These are phyloP conservation scores for Mycosphaerelloides madeirae DNA, from an alignment of 2,329 filamentous ascomycete species.

Conservation along the genomic window DNA sequence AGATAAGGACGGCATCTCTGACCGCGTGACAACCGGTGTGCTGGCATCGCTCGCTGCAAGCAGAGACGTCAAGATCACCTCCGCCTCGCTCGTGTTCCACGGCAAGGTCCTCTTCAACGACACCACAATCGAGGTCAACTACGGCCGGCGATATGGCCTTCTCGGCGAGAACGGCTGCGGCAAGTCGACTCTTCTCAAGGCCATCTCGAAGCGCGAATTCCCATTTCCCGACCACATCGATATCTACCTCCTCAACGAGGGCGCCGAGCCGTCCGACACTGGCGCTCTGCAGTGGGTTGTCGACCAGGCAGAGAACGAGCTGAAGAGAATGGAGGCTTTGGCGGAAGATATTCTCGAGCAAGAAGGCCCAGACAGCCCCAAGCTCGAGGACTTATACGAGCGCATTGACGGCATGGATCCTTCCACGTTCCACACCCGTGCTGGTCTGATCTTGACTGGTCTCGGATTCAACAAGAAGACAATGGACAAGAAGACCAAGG, in stretches of 20 bases:
- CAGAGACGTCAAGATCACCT: constrained; percentile 96
- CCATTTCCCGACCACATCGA: constrained; percentile 95
- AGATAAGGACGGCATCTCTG: constrained; percentile 92
- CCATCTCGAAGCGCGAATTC: constrained; percentile 88
- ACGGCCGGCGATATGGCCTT: constrained; percentile 87
- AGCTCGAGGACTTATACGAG: constrained; percentile 95
- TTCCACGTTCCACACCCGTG: constrained; percentile 91
- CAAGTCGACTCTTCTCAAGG: constrained; percentile 95
- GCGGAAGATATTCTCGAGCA: constrained; percentile 89
- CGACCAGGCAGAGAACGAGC: constrained; percentile 84
- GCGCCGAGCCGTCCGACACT: constrained; percentile 79
- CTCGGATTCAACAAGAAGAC: constrained; percentile 98
- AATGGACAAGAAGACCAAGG: constrained; percentile 99
- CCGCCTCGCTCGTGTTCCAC: constrained; percentile 91
- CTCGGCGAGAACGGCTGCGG: constrained; percentile 98
- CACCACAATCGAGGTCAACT: constrained; percentile 86
- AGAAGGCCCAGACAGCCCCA: constrained; percentile 83
- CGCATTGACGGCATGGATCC: constrained; percentile 99
- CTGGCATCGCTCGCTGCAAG: constrained; percentile 77
- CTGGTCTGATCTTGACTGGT: constrained; percentile 94
- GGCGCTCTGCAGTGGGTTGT: constrained; percentile 98
- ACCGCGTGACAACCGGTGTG: constrained; percentile 97
- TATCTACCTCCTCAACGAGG: constrained; percentile 97
- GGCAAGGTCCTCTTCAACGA: constrained; percentile 94
- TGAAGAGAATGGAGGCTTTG: constrained; percentile 81